phyloP scores from a whole-genome alignment of 2,329 filamentous ascomycete species.

The Aspergillus sergii region DNA sequence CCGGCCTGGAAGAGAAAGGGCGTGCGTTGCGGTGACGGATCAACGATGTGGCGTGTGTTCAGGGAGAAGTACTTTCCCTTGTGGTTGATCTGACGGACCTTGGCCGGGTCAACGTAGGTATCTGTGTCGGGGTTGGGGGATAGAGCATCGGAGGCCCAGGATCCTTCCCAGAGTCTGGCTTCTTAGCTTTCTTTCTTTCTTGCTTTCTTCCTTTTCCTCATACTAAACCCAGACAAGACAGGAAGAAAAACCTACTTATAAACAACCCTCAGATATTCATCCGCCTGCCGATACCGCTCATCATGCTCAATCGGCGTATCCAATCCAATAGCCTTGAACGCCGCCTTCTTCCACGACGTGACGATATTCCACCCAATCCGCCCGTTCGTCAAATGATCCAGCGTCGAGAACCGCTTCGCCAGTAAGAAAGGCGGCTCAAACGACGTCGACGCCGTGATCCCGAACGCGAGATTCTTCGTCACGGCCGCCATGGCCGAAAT shows the following conservation, averaged over 20 bases:
- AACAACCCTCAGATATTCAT: constrained; percentile 63
- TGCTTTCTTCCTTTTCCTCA: background rate
- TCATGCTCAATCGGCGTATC: constrained; percentile 63
- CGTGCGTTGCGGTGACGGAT: constrained; percentile 60
- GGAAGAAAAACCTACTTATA: constrained; percentile 56
- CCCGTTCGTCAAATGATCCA: constrained; percentile 65
- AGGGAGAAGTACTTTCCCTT: constrained; percentile 58
- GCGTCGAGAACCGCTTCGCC: constrained; percentile 63
- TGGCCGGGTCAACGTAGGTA: constrained; percentile 60
- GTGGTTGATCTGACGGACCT: constrained; percentile 64
- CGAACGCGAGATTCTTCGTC: constrained; percentile 65
- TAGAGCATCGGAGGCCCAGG: constrained; percentile 62
- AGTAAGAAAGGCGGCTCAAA: constrained; percentile 66
- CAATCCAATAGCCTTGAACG: constrained; percentile 64
- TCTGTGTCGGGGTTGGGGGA: constrained; percentile 56
- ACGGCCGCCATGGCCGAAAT: constrained; percentile 69
- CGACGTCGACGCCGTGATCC: constrained; percentile 64
- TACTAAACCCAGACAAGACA: background rate
- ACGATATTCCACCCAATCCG: constrained; percentile 70
- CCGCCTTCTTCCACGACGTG: constrained; percentile 64
- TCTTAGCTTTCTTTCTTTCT: background rate
- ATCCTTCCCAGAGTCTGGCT: constrained; percentile 55
- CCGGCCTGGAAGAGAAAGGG: constrained; percentile 35
- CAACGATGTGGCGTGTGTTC: constrained; percentile 52
- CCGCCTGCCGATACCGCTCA: constrained; percentile 62